Evolutionary conservation across 1,284 basidiomycete species (phyloP), one percentile per base, ranked within the genome.

Genomic region (Anthracocystis setariae): DNA sequence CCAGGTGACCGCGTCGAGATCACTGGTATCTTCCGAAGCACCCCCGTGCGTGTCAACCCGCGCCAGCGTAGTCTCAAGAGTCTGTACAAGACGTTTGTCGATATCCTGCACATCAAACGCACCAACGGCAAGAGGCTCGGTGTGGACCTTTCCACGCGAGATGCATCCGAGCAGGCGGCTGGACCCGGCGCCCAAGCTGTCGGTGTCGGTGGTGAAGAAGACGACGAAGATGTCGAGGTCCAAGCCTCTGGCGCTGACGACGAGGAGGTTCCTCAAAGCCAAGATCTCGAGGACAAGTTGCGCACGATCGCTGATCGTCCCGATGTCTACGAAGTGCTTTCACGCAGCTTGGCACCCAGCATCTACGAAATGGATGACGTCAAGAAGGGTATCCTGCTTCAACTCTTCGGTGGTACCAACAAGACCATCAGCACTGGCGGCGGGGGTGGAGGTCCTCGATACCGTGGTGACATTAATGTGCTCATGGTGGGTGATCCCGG

Each of bases 341-440:
- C 94, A 13, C 86, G 91, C 29, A 92, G 91, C 2, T 87, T 98
- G 64, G 95, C 95, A 1, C 96, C 95, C 9, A 92, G 90, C 25
- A 95, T 98, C 75, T 98, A 93, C 90, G 93, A 94, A 83, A 91
- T 98, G 92, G 94, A 98, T 39, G 95, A 98, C 79, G 93, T 98
- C 66, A 98, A 98, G 86, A 98, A 98, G 85, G 95, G 96, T 0
- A 95, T 98, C 56, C 83, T 98, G 47, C 85, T 98, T 27, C 95
- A 98, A 84, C 85, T 98, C 24, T 98, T 98, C 84, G 96, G 95
- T 7, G 95, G 95, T 1, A 97, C 95, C 46, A 98, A 97, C 84
- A 98, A 98, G 87, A 92, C 87, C 73, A 92, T 98, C 72, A 88
- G 92, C 1, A 87, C 90, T 50, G 95, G 94, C 53, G 95, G 95